Base-by-base conservation (phyloP, 176 grass and related monocot genomes). In the Typha latifolia region DNA sequence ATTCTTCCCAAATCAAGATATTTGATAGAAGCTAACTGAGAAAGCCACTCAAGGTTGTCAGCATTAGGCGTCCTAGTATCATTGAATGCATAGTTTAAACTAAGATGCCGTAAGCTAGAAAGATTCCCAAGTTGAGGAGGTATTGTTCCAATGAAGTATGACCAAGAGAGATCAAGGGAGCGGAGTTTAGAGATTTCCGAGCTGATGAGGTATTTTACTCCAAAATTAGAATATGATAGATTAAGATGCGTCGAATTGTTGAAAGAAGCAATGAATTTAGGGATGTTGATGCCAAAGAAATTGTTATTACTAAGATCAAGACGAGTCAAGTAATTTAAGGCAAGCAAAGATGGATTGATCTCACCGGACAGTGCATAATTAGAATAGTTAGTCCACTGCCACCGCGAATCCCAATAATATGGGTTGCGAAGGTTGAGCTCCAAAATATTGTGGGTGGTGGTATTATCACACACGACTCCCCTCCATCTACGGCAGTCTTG, bases 1-100 rank as follows among this genome's bases (percentile, higher is more conserved):
- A 73, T 27, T 1, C 0, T 0, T 0, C 0, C 12, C 37, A 82
- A 13, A 14, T 15, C 29, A 0, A 81, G 64, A 20, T 71, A 63
- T 3, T 16, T 26, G 13, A 89, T 49, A 3, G 12, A 55, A 14
- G 18, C 4, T 0, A 89, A 68, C 14, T 23, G 29, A 2, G 69
- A 69, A 5, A 84, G 2, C 86, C 82, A 89, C 63, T 49, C 0
- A 9, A 71, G 51, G 29, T 80, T 66, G 2, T 10, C 63, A 2
- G 8, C 31, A 3, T 16, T 18, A n/a, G 7, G 1, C 2, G 3
- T 29, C 2, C 0, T 10, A 22, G 3, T 0, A 32, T 10, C 15
- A 48, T 2, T 13, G 16, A 18, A 34, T 8, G 8, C 4, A 0
- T 27, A 51, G 4, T 31, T 71, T 3, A 49, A 47, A 29, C 18